phyloP scores from a whole-genome alignment of 2,329 filamentous ascomycete genomes.

The Fusarium avenaceum region DNA sequence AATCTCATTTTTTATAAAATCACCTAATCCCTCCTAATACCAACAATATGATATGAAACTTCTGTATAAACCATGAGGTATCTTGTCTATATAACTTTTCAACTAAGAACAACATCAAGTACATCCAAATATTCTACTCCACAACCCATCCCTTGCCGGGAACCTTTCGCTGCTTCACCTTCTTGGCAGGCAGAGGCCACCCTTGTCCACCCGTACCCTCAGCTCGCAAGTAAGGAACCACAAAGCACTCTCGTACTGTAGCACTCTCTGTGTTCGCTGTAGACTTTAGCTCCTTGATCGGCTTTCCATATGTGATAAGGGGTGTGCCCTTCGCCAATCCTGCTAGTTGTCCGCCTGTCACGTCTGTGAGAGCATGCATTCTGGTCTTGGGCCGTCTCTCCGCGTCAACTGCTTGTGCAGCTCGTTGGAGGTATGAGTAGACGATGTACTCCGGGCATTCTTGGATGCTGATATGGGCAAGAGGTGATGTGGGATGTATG shows the following conservation, averaged over 20 bases:
- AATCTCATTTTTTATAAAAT: background rate
- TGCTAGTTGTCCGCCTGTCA: conserved; percentile 81
- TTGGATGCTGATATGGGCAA: conserved; percentile 76
- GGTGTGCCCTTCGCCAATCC: conserved; percentile 87
- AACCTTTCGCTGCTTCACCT: conserved; percentile 83
- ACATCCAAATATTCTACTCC: conserved; percentile 56
- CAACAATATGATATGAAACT: conserved; percentile 1
- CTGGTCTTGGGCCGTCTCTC: conserved; percentile 78
- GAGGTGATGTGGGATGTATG: conserved; percentile 86
- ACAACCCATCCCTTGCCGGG: conserved; percentile 81
- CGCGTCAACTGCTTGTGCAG: conserved; percentile 63
- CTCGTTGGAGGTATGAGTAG: conserved; percentile 86
- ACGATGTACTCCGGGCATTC: conserved; percentile 90
- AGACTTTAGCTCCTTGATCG: conserved; percentile 81
- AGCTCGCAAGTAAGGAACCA: conserved; percentile 80
- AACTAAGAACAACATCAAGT: conserved; percentile 4
- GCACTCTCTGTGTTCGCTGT: conserved; percentile 55
- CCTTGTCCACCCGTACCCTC: conserved; percentile 76
- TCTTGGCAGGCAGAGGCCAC: conserved; percentile 89
- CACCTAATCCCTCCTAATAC: background rate
- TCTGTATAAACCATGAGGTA: conserved; percentile 38
- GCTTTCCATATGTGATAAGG: conserved; percentile 87
- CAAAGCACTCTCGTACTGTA: conserved; percentile 80
- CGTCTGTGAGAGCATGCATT: conserved; percentile 88
- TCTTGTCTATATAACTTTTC: conserved; percentile 43